Percentiles rank a stretch among this genome's conserved stretches.
Evolutionary conservation across 805 yeast genomes (phyloP).

Genomic region (Starmera dryadoides): DNA sequence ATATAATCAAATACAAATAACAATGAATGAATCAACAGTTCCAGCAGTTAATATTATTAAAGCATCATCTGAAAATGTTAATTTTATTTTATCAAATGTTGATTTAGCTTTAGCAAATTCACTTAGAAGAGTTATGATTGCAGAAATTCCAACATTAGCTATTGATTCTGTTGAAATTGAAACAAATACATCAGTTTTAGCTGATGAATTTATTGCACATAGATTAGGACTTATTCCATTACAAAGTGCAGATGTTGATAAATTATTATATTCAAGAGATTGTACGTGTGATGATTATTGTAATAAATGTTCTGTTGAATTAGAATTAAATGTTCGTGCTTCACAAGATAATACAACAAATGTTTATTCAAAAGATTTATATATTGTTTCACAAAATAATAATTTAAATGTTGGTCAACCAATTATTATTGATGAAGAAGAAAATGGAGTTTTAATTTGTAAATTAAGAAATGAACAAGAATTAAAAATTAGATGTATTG

Average conservation of each 20-base stretch:
- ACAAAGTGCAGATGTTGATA: constrained; percentile 75
- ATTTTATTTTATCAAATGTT: constrained; percentile 79
- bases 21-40: no score
- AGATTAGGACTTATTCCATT: constrained; percentile 90
- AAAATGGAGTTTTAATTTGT: constrained; percentile 84
- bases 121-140: constrained; percentile 81
- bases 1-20: no score
- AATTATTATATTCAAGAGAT: constrained; percentile 82
- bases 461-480: constrained; percentile 92
- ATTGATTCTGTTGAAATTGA: constrained; percentile 94
- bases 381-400: constrained; percentile 32
- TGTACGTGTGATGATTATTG: constrained; percentile 98
- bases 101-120: constrained; percentile 91
- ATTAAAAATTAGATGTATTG: constrained; percentile 81
- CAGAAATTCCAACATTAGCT: constrained; percentile 96
- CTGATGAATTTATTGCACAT: constrained; percentile 95
- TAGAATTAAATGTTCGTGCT: constrained; percentile 82
- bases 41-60: constrained; percentile 87
- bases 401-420: constrained; percentile 66
- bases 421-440: constrained; percentile 67
- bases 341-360: constrained; percentile 83
- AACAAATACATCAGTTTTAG: constrained; percentile 86
- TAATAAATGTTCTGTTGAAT: constrained; percentile 86
- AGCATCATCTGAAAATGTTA: constrained; percentile 81
- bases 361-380: constrained; percentile 80